Base-by-base conservation (phyloP, 305 asterid genomes). In the Vinca major region DNA sequence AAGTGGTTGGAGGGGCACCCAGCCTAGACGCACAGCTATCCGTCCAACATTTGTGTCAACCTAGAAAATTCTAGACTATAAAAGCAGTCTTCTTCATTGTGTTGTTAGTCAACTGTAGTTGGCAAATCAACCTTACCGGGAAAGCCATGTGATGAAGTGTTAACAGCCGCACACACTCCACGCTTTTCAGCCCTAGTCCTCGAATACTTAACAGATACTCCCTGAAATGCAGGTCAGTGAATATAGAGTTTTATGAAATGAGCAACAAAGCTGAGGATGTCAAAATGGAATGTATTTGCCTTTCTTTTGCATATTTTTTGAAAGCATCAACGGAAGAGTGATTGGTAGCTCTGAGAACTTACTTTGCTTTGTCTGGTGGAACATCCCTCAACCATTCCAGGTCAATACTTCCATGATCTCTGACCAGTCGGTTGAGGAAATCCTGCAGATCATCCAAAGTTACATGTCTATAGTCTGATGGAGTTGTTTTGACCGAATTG, bases 11-110 rank as follows among this genome's bases (percentile, higher is more conserved):
- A 93, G 92, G 75, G 99, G 99, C 74, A 93, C 99, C 99, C 99
- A 93, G 65, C 99, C 99, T 49, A 93, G 91, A 71, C 99, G 88
- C 78, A 90, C 97, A 53, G 95, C 96, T 72, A 93, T 93, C 57
- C 99, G 86, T 58, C 96, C 99, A 70, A 93, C 99, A 80, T 93
- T 93, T 11, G 97, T 93, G 80, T 93, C 99, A 79, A 93, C 99
- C 99, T 93, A 75, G 79, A 58, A 76, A 65, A 71, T 8, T 70
- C 45, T 79, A 74, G 71, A 66, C 67, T 80, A 66, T 76, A 62
- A 44, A 26, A 51, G 36, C 16, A n/a, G 66, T 40, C 51, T 56
- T 40, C 37, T 50, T 60, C 65, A 52, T 77, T 21, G 68, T 67
- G 63, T 44, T 70, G 65, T 65, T 69, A 65, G 70, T 73, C 52